Evolutionary conservation across 441 rosid species (phyloP).

Genomic region (Euphorbia corollata): DNA sequence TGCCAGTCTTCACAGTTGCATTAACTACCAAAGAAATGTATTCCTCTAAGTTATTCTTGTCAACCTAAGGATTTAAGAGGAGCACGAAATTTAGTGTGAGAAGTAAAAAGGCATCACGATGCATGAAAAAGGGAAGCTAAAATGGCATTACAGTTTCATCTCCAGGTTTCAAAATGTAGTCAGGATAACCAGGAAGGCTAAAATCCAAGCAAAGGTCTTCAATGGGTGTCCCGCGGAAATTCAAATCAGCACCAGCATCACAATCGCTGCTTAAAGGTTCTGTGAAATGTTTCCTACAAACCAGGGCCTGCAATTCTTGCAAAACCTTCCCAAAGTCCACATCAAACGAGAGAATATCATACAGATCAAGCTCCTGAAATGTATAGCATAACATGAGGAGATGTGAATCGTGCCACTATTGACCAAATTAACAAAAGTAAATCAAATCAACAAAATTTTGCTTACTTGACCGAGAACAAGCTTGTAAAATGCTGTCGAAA

Average conservation of each 20-base stretch:
- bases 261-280: slow-evolving; percentile 41
- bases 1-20: slow-evolving; percentile 84
- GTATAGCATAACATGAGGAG: not conserved
- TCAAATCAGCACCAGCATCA: slow-evolving; percentile 39
- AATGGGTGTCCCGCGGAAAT: slow-evolving; percentile 55
- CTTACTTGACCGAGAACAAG: slow-evolving; percentile 89
- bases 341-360: slow-evolving; percentile 78
- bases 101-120: not conserved
- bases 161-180: slow-evolving; percentile 65
- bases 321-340: slow-evolving; percentile 78
- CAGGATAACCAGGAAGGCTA: slow-evolving; percentile 95
- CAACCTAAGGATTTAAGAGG: slow-evolving; percentile 44
- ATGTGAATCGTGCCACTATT: not conserved
- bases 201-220: slow-evolving; percentile 92
- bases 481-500: slow-evolving; percentile 81
- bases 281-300: slow-evolving; percentile 65
- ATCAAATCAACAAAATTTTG: slow-evolving; percentile 6
- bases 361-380: slow-evolving; percentile 94
- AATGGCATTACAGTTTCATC: slow-evolving; percentile 59
- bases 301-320: slow-evolving; percentile 76
- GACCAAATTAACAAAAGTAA: slow-evolving; percentile 1
- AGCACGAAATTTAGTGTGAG: not conserved
- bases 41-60: slow-evolving; percentile 73
- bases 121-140: slow-evolving; percentile 9
- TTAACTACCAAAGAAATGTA: slow-evolving; percentile 79